These are phyloP conservation scores for Aquilaria agallochum DNA, from an alignment of 441 rosid genomes.

Conservation along the genomic window DNA sequence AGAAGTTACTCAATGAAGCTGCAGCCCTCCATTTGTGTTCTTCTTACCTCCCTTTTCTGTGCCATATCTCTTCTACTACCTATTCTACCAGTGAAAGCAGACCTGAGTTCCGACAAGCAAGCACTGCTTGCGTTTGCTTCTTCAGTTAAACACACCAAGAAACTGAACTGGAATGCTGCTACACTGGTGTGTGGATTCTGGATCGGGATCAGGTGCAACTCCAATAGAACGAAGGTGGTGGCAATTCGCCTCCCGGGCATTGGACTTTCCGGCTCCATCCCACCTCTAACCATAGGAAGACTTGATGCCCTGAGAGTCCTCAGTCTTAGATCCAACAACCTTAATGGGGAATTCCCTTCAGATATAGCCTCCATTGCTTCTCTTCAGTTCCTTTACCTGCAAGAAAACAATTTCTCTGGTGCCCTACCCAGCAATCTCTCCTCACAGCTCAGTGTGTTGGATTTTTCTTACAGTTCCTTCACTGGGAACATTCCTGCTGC, in stretches of 20 bases:
- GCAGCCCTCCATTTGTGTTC: constrained; percentile 13
- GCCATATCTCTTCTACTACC: constrained; percentile 9
- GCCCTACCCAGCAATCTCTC: constrained; percentile 25
- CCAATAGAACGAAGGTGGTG: constrained; percentile 27
- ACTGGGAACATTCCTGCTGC: constrained; percentile 40
- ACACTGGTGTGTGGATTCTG: constrained; percentile 49
- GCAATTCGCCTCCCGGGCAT: constrained; percentile 52
- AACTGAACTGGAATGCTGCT: constrained; percentile 51
- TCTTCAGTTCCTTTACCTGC: constrained; percentile 46
- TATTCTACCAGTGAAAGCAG: constrained; percentile 21
- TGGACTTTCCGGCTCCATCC: constrained; percentile 51
- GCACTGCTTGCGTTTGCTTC: constrained; percentile 55
- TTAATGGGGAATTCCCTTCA: constrained; percentile 46
- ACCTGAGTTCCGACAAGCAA: constrained; percentile 48
- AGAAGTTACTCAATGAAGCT: constrained; percentile 28
- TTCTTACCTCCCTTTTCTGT: constrained; percentile 20
- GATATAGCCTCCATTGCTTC: constrained; percentile 48
- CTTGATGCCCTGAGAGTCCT: constrained; percentile 44
- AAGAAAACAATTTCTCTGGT: constrained; percentile 50
- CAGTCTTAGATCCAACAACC: constrained; percentile 57
- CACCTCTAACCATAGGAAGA: constrained; percentile 37
- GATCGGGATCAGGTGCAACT: constrained; percentile 52
- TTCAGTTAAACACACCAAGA: constrained; percentile 46
- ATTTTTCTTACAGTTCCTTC: constrained; percentile 57
- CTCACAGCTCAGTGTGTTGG: constrained; percentile 35